Evolutionary conservation across 108 stramenopile genomes (phyloP), one percentile per base, ranked within the genome.

Genomic region (Cyclotella cryptica): DNA sequence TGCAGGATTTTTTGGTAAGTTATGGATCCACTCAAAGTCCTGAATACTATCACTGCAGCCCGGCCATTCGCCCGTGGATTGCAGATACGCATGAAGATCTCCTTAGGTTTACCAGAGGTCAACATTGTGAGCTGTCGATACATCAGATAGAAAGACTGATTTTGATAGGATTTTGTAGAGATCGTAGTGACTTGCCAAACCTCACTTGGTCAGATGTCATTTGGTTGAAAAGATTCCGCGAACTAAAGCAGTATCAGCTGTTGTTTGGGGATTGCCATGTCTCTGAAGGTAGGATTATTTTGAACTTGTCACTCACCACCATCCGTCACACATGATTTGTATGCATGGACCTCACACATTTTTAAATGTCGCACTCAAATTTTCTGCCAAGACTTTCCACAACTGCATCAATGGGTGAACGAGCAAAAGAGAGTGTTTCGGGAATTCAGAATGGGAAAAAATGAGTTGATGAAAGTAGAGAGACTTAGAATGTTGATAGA

Each of bases 231-330:
- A 60, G 58, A 52, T 70, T 81, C 30, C 41, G 44, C 11, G 80
- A 81, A 68, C 74, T 81, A 27, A 75, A 66, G 22, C 60, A 67
- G 40, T 70, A 81, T 47, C 66, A 66, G 42, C 55, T 66, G 13
- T 58, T 81, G 80, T 75, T 81, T 71, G 80, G 80, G 0, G 74
- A 63, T 29, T 81, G 80, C 61, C 43, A 70, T 59, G 80, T 81
- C 15, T 54, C 80, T 41, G 61, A 68, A 69, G 65, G 65, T 66
- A 47, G 11, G 65, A 6, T 35, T 5, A 5, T 35, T 35, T 35
- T 35, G 35, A n/a, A n/a, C 6, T 35, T 35, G 6, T 35, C 35
- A 35, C 35, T 35, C 6, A 35, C 35, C 2, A 35, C 35, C 6
- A 35, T 35, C 35, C 6, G 35, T 5, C 65, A 27, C 42, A 42